Evolutionary conservation across 1,284 basidiomycete genomes (phyloP).

Genomic region (Cronartium quercuum): DNA sequence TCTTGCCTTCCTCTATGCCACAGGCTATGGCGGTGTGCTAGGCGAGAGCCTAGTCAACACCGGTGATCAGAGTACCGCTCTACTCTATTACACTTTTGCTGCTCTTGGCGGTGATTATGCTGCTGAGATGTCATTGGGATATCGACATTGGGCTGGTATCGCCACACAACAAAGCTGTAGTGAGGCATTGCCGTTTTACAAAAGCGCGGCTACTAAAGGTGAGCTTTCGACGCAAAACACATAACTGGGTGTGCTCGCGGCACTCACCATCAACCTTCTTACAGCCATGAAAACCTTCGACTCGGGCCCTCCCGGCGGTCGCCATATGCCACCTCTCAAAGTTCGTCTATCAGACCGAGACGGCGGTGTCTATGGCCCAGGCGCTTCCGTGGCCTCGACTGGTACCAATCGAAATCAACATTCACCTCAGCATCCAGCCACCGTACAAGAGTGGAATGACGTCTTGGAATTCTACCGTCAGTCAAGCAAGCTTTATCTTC

Average conservation of each 20-base stretch:
- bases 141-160: slow-evolving; percentile 92
- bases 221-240: slow-evolving; percentile 41
- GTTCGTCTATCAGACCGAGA: slow-evolving; percentile 79
- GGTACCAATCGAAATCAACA: slow-evolving; percentile 45
- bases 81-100: slow-evolving; percentile 87
- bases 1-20: slow-evolving; percentile 77
- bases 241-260: neutral
- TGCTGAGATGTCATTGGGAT: slow-evolving; percentile 86
- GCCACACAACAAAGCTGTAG: slow-evolving; percentile 71
- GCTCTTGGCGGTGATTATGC: slow-evolving; percentile 77
- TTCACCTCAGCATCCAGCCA: slow-evolving; percentile 41
- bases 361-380: slow-evolving; percentile 86
- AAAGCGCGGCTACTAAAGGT: slow-evolving; percentile 75
- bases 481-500: neutral
- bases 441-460: slow-evolving; percentile 47
- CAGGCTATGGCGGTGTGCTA: slow-evolving; percentile 65
- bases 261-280: neutral
- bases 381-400: slow-evolving; percentile 75
- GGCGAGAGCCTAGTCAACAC: slow-evolving; percentile 55
- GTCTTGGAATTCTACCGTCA: slow-evolving; percentile 46
- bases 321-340: slow-evolving; percentile 72
- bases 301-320: slow-evolving; percentile 82
- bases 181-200: slow-evolving; percentile 76
- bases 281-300: slow-evolving; percentile 67
- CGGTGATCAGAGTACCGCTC: slow-evolving; percentile 63